Conservation (phyloP, 768 basidiomycete genomes). For the Lactarius akahatsu region DNA sequence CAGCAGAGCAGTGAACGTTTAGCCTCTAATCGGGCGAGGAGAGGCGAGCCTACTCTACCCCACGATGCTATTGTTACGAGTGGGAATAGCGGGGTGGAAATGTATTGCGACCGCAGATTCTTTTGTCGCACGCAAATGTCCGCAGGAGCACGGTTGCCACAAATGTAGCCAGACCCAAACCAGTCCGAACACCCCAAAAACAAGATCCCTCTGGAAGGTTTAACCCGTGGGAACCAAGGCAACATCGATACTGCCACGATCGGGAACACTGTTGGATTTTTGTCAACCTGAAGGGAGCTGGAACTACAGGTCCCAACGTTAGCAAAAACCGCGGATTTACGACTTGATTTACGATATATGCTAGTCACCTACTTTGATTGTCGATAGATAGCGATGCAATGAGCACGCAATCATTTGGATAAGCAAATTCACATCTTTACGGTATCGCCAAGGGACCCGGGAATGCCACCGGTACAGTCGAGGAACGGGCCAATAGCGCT, state of each 20-base stretch:
- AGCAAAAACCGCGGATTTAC: neutral
- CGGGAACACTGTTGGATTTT: neutral
- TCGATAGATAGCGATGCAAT: neutral
- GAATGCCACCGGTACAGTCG: neutral
- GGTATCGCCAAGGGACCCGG: neutral
- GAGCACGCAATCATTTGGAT: neutral
- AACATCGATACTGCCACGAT: neutral
- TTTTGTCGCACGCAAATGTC: neutral
- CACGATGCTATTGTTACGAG: slow-evolving; percentile 3
- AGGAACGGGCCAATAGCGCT: neutral
- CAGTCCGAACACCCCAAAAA: slow-evolving; percentile 1
- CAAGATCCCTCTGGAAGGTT: neutral
- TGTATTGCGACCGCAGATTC: neutral
- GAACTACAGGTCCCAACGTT: neutral
- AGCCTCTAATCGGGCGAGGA: neutral
- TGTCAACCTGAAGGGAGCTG: neutral
- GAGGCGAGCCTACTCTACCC: neutral
- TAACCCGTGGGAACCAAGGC: neutral
- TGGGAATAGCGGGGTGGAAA: neutral
- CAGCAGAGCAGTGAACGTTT: neutral
- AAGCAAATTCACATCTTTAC: neutral
- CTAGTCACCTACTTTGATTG: neutral
- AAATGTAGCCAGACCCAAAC: neutral
- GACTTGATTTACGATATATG: neutral
- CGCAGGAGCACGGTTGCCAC: neutral